Evolutionary conservation across 495 filamentous ascomycete genomes (phyloP), one percentile per base, ranked within the genome.

Genomic region (Daldinia concentrica): DNA sequence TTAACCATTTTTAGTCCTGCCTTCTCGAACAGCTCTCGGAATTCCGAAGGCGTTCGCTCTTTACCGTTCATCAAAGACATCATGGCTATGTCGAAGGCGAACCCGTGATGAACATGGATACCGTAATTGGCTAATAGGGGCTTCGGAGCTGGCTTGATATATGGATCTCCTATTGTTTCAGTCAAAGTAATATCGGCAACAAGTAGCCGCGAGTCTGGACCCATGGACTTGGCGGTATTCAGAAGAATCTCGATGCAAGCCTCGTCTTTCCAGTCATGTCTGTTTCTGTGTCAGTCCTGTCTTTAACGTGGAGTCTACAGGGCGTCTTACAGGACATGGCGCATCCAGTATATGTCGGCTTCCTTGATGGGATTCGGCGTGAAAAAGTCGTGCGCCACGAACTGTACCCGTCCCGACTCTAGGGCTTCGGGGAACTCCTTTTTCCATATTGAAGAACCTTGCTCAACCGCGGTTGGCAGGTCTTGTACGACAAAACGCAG

Each of bases 341-440:
- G 77, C 27, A 83, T 70, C 77, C 78, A 81, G 65, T 85, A 85
- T 12, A 83, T 70, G 36, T 80, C 79, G 7, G 81, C 83, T 12
- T 70, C 76, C 34, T 74, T 73, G 59, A 82, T 62, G 3, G 83
- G 81, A 32, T 85, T 82, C 22, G 63, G 34, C 17, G 71, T 50
- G 73, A 83, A 85, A 52, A 85, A 84, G 62, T 83, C 79, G 36
- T 85, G 81, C 9, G 51, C 70, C 55, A 78, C 54, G 62, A 84
- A 79, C 37, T 68, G 69, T 26, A 79, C 69, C 4, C 77, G 68
- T 22, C 71, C 63, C 26, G 72, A 75, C 37, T 71, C 52, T 15
- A 82, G 27, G 24, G 79, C 76, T 37, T 73, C 62, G 41, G 79
- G 78, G 36, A 73, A 69, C 52, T 73, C 72, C 54, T 77, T 72